Base-by-base conservation (phyloP, 768 basidiomycete species). In the Obba rivulosa region DNA sequence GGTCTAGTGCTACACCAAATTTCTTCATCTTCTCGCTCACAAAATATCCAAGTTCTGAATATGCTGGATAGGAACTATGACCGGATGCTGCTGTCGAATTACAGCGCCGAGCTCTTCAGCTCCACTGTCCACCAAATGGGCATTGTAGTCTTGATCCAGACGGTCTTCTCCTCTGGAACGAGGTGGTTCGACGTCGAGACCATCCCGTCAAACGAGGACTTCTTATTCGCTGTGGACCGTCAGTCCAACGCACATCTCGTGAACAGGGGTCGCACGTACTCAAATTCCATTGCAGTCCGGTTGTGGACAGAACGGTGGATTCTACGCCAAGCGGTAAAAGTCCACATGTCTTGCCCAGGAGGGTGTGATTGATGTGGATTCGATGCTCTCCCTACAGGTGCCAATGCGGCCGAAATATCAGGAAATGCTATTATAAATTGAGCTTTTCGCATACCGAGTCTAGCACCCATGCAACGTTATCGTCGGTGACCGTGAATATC, bases 171-270 rank as follows among this genome's bases (percentile, higher is more conserved):
- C 1, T 75, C 74, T 0, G 83, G 81, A 0, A 91, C 62, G 7
- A 99, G 73, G 56, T 96, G 92, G 59, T 99, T 99, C 0, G 94
- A 97, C 0, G 94, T 96, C 0, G 95, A 98, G 0, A 99, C 65
- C 20, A 91, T 59, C 0, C 90, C 90, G 35, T 87, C 83, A 50
- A 98, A 90, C 0, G 84, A 89, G 0, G 93, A 96, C 53, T 70
- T 66, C 39, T 72, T 64, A 17, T 83, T 73, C 48, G 73, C 85
- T 87, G 63, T 23, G 24, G 31, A 45, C 14, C 2, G 34, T 48
- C 23, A 49, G 28, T 23, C 20, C 18, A 25, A 22, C 5, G 9
- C 16, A 4, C 21, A 22, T 23, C 14, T 28, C 17, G 24, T 31
- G 10, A 11, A 17, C 13, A 31, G 43, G 35, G 21, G 20, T 50